phyloP scores from a whole-genome alignment of 208 protist species.

The Acanthamoeba castellanii region DNA sequence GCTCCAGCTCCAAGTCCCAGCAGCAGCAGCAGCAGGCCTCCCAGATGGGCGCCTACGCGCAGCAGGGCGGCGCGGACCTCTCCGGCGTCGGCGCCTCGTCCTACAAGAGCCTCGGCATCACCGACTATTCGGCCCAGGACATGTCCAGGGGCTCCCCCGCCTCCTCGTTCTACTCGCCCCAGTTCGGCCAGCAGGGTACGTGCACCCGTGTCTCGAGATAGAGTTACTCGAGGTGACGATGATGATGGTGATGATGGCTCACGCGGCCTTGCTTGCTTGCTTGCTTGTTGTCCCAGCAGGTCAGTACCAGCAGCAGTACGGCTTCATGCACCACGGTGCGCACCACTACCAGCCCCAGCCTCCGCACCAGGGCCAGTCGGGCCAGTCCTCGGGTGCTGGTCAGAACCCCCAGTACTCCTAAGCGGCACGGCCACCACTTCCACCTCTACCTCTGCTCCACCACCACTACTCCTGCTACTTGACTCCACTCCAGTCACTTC shows the following conservation, averaged over 20 bases:
- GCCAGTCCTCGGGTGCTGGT: background rate
- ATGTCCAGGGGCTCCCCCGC: background rate
- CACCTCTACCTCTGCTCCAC: background rate
- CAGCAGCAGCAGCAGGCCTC: background rate
- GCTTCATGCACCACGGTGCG: slow-evolving; percentile 32
- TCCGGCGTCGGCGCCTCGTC: background rate
- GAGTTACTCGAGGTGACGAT: background rate
- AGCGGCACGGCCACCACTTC: background rate
- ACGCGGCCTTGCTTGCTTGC: background rate
- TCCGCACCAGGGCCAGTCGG: background rate
- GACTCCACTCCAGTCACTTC: no score
- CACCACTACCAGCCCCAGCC: slow-evolving; percentile 28
- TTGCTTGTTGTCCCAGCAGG: background rate
- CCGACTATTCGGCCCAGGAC: background rate
- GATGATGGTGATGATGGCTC: background rate
- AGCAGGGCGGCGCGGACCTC: background rate
- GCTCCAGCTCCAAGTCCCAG: background rate
- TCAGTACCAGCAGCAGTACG: slow-evolving; percentile 58
- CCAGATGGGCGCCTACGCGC: slow-evolving; percentile 15
- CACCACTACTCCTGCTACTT: no score
- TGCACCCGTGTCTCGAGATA: background rate
- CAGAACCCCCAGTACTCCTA: slow-evolving; percentile 41
- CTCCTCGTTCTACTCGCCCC: slow-evolving; percentile 42
- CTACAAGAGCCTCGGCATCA: slow-evolving; percentile 26
- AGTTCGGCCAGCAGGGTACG: slow-evolving; percentile 33